phyloP scores from a whole-genome alignment of 2,329 filamentous ascomycete genomes.

The Trichoderma gracile region DNA sequence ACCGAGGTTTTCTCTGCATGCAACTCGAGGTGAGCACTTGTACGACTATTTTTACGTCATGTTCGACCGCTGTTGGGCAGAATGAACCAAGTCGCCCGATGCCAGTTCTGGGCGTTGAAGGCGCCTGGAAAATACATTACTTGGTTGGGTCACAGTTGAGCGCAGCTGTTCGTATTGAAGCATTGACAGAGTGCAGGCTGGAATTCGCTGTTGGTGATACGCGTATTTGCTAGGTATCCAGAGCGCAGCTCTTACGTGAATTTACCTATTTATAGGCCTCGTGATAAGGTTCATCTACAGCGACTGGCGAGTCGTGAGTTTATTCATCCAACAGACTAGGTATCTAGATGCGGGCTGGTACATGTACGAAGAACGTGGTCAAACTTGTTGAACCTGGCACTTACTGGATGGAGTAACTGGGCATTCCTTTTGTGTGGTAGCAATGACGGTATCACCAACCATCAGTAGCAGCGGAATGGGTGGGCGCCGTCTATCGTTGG shows the following conservation, averaged over 20 bases:
- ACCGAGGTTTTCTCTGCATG: neutral
- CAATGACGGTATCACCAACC: no score
- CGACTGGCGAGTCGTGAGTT: constrained; percentile 6
- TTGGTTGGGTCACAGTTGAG: neutral
- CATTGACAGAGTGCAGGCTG: neutral
- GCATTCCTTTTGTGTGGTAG: no score
- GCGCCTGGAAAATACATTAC: no score
- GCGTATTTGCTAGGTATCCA: constrained; percentile 1
- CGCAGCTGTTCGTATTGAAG: neutral
- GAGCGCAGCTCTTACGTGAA: neutral
- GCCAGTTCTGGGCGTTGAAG: no score
- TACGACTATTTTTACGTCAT: neutral
- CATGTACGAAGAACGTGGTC: no score
- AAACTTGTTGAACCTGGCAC: neutral
- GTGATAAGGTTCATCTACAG: no score
- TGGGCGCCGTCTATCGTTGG: no score
- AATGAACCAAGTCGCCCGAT: no score
- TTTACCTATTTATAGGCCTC: neutral
- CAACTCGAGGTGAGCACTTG: neutral
- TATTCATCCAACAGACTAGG: neutral
- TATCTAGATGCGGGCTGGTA: neutral
- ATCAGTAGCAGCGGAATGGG: neutral
- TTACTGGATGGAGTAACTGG: neutral
- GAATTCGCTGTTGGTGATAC: neutral
- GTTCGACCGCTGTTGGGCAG: no score